A percentile compares a stretch with the other conserved stretches of the same genome.
These are phyloP conservation scores for Nannizziopsis arthrosporioides DNA, from an alignment of 2,329 filamentous ascomycete species.

Conservation along the genomic window DNA sequence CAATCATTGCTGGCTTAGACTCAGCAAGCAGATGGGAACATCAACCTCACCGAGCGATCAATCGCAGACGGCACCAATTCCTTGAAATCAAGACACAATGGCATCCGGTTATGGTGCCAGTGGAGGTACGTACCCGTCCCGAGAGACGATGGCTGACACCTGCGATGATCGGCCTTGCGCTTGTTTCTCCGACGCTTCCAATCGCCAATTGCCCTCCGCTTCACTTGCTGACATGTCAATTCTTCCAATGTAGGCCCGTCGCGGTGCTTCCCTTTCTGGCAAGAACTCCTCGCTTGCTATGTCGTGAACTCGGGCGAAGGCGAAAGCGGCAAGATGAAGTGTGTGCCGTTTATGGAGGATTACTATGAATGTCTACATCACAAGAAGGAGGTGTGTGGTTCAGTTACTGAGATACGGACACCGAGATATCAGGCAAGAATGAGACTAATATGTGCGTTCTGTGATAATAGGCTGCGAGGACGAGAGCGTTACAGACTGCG, in stretches of 20 bases:
- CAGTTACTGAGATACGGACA: not conserved
- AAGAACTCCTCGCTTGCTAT: constrained; percentile 97
- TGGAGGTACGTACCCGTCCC: constrained; percentile 32
- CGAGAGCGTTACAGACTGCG: constrained; percentile 65
- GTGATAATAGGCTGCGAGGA: constrained; percentile 56
- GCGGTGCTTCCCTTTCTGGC: constrained; percentile 99
- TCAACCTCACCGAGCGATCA: constrained; percentile 5
- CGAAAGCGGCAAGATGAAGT: constrained; percentile 78
- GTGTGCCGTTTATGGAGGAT: constrained; percentile 73
- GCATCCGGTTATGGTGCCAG: constrained; percentile 45
- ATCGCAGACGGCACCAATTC: not conserved
- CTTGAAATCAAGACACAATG: constrained; percentile 27
- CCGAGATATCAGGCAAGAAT: not conserved
- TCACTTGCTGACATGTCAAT: constrained; percentile 7
- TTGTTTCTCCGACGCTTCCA: not conserved
- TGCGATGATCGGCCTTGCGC: not conserved
- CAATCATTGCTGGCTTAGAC: too few relatives aligned
- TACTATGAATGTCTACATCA: constrained; percentile 99
- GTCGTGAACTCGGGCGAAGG: constrained; percentile 80
- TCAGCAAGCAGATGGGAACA: not conserved
- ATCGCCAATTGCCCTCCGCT: constrained; percentile 1
- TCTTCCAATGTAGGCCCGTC: constrained; percentile 43
- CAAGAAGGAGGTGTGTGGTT: constrained; percentile 76
- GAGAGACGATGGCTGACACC: too few relatives aligned
- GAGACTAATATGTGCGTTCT: not conserved